Evolutionary conservation across 1,284 basidiomycete genomes (phyloP), one percentile per base, ranked within the genome.

Genomic region (Wolfiporia cocos): DNA sequence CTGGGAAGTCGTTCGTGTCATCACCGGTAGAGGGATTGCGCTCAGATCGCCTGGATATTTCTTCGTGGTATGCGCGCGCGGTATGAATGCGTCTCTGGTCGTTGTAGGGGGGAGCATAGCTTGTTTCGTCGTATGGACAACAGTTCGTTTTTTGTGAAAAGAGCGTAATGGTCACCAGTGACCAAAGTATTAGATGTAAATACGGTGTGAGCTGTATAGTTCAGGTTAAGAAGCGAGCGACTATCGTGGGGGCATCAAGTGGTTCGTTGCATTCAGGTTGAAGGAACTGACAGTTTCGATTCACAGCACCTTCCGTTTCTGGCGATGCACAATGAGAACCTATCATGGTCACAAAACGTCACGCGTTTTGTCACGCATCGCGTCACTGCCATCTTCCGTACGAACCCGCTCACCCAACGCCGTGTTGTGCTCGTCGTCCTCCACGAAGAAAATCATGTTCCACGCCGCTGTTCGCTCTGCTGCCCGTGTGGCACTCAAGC

Each of bases 391-490:
- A 20, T 34, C 45, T 37, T 30, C 34, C 40, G 36, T 35, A 18
- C 18, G 19, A 12, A 36, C 31, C 42, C 26, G 33, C 37, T 41
- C 22, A 14, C 26, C 9, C 43, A 40, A 39, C 41, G 29, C 26
- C 34, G 41, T 42, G 34, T 22, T 28, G 14, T 28, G n/a, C 34
- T 22, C 33, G 42, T 43, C 36, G 46, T 47, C 39, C 41, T 43
- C 41, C 37, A 41, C 47, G 10, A 15, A 42, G 46, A 53, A 53
- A 56, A 62, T 48, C 57, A 75, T 74, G 71, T 62, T 73, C 56
- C 59, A 50, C 55, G 60, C 64, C 40, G 62, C 67, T 44, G 47
- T 74, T 51, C 72, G 73, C 42, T 65, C 71, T 38, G 62, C 57
- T 43, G 51, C 62, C 37, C 70, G 66, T 51, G 47, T 62, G 31